Evolutionary conservation across 768 basidiomycete species (phyloP), one percentile per base, ranked within the genome.

Genomic region (Mrakia hoshinonis): DNA sequence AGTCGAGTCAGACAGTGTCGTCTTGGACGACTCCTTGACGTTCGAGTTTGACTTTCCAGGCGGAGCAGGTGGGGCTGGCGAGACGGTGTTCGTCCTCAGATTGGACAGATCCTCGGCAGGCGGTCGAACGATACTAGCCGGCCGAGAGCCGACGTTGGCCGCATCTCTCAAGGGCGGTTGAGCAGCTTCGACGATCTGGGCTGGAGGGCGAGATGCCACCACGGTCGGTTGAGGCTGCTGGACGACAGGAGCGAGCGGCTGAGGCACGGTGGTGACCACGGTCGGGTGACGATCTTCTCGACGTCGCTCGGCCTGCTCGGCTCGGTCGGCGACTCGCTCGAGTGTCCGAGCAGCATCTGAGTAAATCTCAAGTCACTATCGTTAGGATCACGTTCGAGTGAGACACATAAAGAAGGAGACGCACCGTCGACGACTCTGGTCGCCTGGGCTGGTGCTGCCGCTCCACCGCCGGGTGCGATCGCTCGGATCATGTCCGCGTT

Each of bases 401-500:
- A n/a, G n/a, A n/a, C n/a, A n/a, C n/a, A n/a, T n/a, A n/a, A n/a
- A n/a, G n/a, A n/a, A n/a, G n/a, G n/a, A n/a, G 43, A 43, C 43
- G 6, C 7, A 43, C 43, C 43, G 43, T 43, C 43, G 43, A 43
- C 43, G 6, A 15, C 55, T 34, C 55, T 36, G 9, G 58, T 39
- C 11, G 58, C 58, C 4, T 29, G n/a, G 31, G 34, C 43, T 7
- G 43, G 43, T 43, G 7, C 43, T 43, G 7, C 43, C 6, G 15
- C 43, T 43, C 43, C 43, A 43, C 6, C 43, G 43, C 43, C 43
- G 7, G 43, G 43, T 15, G 43, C 43, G 43, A 43, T 61, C 13
- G 58, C 58, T 61, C 58, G 31, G 11, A 61, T 31, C 58, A 61
- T 61, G 58, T 39, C 58, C 58, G 36, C 58, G 36, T 61, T 61